phyloP scores from a whole-genome alignment of 805 yeast genomes.

The Sungouiella thailandica region DNA sequence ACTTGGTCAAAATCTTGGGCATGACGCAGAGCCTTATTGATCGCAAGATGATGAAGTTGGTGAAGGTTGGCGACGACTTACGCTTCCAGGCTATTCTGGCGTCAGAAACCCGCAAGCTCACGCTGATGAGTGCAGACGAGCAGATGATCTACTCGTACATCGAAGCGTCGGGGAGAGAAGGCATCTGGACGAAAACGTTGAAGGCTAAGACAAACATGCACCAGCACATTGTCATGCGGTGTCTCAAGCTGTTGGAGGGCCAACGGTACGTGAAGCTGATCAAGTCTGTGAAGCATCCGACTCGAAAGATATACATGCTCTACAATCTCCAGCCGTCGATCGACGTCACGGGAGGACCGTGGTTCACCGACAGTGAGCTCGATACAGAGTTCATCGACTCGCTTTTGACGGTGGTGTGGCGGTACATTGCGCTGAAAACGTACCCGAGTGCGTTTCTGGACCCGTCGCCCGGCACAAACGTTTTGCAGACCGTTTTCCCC shows the following conservation, averaged over 20 bases:
- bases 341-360: slow-evolving; percentile 97
- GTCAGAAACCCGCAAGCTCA: slow-evolving; percentile 71
- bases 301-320: slow-evolving; percentile 93
- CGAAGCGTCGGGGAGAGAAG: slow-evolving; percentile 90
- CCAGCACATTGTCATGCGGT: slow-evolving; percentile 82
- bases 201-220: slow-evolving; percentile 85
- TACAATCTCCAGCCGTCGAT: slow-evolving; percentile 89
- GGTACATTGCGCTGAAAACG: slow-evolving; percentile 71
- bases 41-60: slow-evolving; percentile 61
- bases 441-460: slow-evolving; percentile 67
- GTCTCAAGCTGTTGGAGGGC: slow-evolving; percentile 72
- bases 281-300: slow-evolving; percentile 87
- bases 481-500: slow-evolving; percentile 47
- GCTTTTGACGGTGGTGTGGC: slow-evolving; percentile 79
- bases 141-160: slow-evolving; percentile 86
- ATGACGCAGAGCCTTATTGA: slow-evolving; percentile 50
- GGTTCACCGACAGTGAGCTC: slow-evolving; percentile 95
- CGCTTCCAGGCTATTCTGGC: slow-evolving; percentile 71
- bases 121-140: slow-evolving; percentile 81
- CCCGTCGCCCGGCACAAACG: slow-evolving; percentile 28
- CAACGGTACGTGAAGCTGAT: slow-evolving; percentile 84
- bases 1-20: slow-evolving; percentile 41
- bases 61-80: slow-evolving; percentile 61
- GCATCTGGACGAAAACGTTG: slow-evolving; percentile 92
- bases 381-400: slow-evolving; percentile 92